phyloP scores from a whole-genome alignment of 73 alveolate genomes.

The Paramecium bursaria region DNA sequence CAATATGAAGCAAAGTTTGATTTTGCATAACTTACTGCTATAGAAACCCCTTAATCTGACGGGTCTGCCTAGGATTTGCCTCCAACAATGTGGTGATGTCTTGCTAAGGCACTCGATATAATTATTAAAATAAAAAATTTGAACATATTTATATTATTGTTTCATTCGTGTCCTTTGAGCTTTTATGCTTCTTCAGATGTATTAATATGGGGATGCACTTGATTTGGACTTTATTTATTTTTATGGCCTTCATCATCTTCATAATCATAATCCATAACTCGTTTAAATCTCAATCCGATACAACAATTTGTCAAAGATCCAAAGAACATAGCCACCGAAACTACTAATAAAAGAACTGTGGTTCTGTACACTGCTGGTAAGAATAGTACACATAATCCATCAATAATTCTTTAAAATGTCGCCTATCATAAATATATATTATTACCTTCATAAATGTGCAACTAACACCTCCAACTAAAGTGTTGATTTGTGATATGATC shows the following conservation, averaged over 20 bases:
- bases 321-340: slow-evolving; percentile 32
- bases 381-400: slow-evolving; percentile 46
- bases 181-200: background rate
- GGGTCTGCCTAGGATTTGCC: background rate
- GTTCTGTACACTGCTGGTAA: slow-evolving; percentile 42
- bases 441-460: slow-evolving; percentile 25
- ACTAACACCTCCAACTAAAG: background rate
- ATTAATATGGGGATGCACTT: background rate
- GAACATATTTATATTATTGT: too few species aligned
- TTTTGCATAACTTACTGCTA: background rate
- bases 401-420: slow-evolving; percentile 4
- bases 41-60: background rate
- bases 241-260: background rate
- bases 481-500: background rate
- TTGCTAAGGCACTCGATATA: background rate
- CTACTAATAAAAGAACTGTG: slow-evolving; percentile 1
- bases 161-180: background rate
- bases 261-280: background rate
- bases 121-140: too few species aligned
- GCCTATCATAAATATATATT: background rate
- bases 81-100: background rate
- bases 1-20: background rate
- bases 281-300: slow-evolving; percentile 33
- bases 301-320: slow-evolving; percentile 54
- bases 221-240: background rate